Evolutionary conservation across 2,329 filamentous ascomycete genomes (phyloP).

Genomic region (Fusarium sp.): DNA sequence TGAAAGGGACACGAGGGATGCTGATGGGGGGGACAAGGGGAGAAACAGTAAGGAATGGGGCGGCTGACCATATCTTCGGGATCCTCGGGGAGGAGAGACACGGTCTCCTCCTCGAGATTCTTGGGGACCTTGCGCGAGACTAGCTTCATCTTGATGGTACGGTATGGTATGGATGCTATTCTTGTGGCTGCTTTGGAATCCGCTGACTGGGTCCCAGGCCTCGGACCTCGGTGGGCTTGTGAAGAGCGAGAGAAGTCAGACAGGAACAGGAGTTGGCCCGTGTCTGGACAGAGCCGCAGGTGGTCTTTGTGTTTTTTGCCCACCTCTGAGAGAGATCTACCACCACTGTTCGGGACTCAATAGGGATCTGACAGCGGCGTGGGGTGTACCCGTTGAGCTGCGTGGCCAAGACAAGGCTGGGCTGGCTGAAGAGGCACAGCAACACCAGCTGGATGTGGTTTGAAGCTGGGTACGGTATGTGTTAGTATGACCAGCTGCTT

Average conservation of each 20-base stretch:
- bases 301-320: background rate
- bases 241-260: conserved; percentile 12
- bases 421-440: background rate
- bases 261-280: conserved; percentile 22
- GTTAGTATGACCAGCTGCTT: background rate
- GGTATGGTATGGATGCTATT: conserved; percentile 13
- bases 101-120: conserved; percentile 53
- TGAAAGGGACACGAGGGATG: conserved; percentile 1
- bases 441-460: background rate
- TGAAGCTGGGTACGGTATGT: background rate
- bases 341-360: conserved; percentile 3
- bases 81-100: conserved; percentile 57
- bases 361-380: conserved; percentile 8
- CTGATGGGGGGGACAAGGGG: background rate
- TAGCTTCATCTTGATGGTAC: conserved; percentile 51
- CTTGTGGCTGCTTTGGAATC: conserved; percentile 13
- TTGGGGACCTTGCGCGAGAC: conserved; percentile 51
- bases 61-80: conserved; percentile 58
- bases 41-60: conserved; percentile 1
- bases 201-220: conserved; percentile 7
- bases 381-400: background rate
- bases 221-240: conserved; percentile 27
- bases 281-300: conserved; percentile 20
- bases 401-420: background rate
- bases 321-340: background rate